A percentile compares a stretch with the other conserved stretches of the same genome.
These are phyloP conservation scores for Dentipellis fragilis DNA, from an alignment of 768 basidiomycete genomes.

Conservation along the genomic window DNA sequence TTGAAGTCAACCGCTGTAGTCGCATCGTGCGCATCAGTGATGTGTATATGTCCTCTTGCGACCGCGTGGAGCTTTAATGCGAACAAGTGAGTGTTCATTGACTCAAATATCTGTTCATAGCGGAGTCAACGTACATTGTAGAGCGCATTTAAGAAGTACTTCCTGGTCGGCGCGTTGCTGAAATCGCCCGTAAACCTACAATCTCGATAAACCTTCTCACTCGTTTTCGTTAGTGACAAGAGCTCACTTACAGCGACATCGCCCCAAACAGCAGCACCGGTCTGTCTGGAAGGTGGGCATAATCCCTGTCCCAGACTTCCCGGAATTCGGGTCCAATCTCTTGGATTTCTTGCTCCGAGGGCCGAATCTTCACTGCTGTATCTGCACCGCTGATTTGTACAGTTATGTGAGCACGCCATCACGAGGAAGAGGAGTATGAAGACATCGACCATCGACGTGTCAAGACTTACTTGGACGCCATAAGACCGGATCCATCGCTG, in stretches of 20 bases:
- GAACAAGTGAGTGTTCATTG: background rate
- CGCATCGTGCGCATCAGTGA: conserved; percentile 13
- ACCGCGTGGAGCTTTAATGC: background rate
- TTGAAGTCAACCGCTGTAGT: conserved; percentile 16
- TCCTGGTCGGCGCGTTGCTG: conserved; percentile 4
- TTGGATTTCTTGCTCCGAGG: conserved; percentile 13
- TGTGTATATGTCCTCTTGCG: conserved; percentile 16
- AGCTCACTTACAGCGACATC: conserved; percentile 11
- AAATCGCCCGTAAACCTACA: background rate
- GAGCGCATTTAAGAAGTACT: conserved; percentile 12
- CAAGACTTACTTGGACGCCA: conserved; percentile 41
- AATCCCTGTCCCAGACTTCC: conserved; percentile 16
- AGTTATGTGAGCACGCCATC: background rate
- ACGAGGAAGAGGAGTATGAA: no score
- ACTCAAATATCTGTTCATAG: background rate
- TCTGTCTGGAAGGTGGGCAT: conserved; percentile 16
- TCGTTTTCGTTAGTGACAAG: background rate
- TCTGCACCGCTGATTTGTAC: conserved; percentile 13
- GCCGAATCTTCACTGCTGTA: conserved; percentile 17
- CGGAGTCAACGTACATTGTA: no score
- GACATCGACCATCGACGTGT: no score
- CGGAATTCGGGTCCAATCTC: conserved; percentile 17
- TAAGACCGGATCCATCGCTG: conserved; percentile 32
- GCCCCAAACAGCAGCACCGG: conserved; percentile 11
- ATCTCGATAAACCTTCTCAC: background rate